Percentiles rank a stretch among this genome's conserved stretches.
Evolutionary conservation across 2,329 filamentous ascomycete genomes (phyloP).

Genomic region (Ophiostoma ulmi): DNA sequence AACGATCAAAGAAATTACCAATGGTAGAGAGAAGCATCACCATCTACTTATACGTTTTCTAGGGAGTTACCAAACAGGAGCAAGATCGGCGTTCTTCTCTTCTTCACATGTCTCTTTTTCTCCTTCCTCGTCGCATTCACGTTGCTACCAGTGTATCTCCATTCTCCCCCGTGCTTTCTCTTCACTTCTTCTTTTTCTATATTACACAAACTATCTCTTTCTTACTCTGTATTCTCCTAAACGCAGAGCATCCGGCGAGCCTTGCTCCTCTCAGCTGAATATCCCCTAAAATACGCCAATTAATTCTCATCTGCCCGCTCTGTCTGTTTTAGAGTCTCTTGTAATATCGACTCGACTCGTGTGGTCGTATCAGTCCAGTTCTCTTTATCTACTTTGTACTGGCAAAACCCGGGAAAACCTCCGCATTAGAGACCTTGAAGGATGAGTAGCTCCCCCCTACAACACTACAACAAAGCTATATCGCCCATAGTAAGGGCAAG

Average conservation of each 20-base stretch:
- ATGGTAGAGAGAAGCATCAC: background rate
- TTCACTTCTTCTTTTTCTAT: background rate
- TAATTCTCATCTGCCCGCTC: background rate
- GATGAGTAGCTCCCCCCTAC: background rate
- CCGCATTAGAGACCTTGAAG: background rate
- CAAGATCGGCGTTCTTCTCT: background rate
- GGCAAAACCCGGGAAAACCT: slow-evolving; percentile 2
- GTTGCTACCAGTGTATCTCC: background rate
- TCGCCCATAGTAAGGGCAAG: background rate
- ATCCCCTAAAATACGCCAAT: background rate
- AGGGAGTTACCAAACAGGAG: background rate
- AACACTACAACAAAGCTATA: background rate
- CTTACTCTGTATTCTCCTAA: background rate
- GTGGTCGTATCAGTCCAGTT: background rate
- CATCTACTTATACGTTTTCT: slow-evolving; percentile 9
- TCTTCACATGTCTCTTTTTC: background rate
- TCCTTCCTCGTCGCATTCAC: background rate
- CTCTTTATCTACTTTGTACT: slow-evolving; percentile 1
- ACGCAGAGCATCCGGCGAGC: background rate
- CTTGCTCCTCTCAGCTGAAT: background rate
- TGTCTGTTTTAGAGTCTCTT: background rate
- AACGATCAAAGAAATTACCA: background rate
- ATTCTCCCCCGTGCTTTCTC: background rate
- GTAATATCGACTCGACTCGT: background rate
- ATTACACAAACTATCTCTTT: background rate